Evolutionary conservation across 202 grass and related monocot species (phyloP).

Genomic region (Hordeum pubiflorum): DNA sequence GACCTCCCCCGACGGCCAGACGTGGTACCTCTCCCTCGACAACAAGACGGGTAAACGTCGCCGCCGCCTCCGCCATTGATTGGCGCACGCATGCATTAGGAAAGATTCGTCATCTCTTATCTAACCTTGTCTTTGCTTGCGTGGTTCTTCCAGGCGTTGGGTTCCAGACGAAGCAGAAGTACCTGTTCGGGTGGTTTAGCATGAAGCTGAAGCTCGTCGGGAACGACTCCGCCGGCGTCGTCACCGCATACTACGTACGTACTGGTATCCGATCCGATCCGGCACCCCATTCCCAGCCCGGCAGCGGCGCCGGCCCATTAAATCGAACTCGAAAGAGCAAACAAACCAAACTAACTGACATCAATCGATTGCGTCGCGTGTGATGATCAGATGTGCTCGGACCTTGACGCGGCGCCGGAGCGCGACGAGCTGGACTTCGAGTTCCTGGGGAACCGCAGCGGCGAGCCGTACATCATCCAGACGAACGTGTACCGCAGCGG

Average conservation of each 20-base stretch:
- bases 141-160: conserved; percentile 39
- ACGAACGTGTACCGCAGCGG: conserved; percentile 92
- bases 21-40: conserved; percentile 90
- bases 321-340: too few relatives aligned
- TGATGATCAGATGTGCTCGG: conserved; percentile 74
- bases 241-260: conserved; percentile 87
- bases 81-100: background rate
- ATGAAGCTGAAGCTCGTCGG: conserved; percentile 97
- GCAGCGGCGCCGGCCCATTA: background rate
- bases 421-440: conserved; percentile 88
- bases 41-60: conserved; percentile 58
- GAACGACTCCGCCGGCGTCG: conserved; percentile 89
- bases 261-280: too few relatives aligned
- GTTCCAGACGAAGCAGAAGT: conserved; percentile 81
- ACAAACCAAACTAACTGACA: background rate
- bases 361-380: background rate
- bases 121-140: background rate
- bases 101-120: background rate
- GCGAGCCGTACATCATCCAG: conserved; percentile 95
- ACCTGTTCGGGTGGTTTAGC: conserved; percentile 90
- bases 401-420: conserved; percentile 62
- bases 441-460: conserved; percentile 88
- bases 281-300: background rate
- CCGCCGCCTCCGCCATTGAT: background rate
- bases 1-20: conserved; percentile 85